These are phyloP conservation scores for Cladosporium sp. DNA, from an alignment of 2,329 filamentous ascomycete genomes.

Conservation along the genomic window DNA sequence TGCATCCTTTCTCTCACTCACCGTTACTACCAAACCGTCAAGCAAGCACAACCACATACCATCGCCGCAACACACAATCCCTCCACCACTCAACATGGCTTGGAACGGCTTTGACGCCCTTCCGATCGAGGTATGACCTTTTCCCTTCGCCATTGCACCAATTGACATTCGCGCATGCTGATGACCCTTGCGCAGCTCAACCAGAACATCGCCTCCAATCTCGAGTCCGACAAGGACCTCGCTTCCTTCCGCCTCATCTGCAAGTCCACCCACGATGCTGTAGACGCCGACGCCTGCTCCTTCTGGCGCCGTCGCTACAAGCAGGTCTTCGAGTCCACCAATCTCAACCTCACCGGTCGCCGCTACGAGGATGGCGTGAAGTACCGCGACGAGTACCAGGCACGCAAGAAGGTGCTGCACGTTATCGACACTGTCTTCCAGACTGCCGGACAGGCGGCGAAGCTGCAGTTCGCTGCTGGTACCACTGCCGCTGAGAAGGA, in stretches of 20 bases:
- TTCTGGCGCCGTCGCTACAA: slow-evolving; percentile 54
- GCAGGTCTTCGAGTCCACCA: slow-evolving; percentile 43
- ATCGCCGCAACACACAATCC: not conserved
- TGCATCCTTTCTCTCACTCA: not conserved
- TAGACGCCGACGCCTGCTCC: slow-evolving; percentile 44
- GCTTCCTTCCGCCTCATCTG: slow-evolving; percentile 45
- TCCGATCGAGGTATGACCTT: slow-evolving; percentile 31
- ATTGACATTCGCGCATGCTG: not conserved
- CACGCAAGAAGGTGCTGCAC: slow-evolving; percentile 30
- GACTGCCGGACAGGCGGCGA: slow-evolving; percentile 24
- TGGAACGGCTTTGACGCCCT: slow-evolving; percentile 29
- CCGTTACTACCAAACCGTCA: not conserved
- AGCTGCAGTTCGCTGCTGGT: slow-evolving; percentile 32
- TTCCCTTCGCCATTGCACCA: not conserved
- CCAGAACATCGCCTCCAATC: slow-evolving; percentile 41
- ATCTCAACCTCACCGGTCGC: slow-evolving; percentile 21
- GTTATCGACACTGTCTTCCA: slow-evolving; percentile 12
- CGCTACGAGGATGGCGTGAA: slow-evolving; percentile 29
- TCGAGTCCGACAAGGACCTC: slow-evolving; percentile 49
- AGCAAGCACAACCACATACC: slow-evolving; percentile 1
- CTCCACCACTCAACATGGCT: slow-evolving; percentile 3
- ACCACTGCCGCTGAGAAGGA: slow-evolving; percentile 34
- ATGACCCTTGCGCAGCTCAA: slow-evolving; percentile 39
- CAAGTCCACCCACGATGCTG: slow-evolving; percentile 40
- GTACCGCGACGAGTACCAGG: slow-evolving; percentile 43